Base-by-base conservation (phyloP, 176 grass and related monocot genomes). In the Oryza rufipogon region DNA sequence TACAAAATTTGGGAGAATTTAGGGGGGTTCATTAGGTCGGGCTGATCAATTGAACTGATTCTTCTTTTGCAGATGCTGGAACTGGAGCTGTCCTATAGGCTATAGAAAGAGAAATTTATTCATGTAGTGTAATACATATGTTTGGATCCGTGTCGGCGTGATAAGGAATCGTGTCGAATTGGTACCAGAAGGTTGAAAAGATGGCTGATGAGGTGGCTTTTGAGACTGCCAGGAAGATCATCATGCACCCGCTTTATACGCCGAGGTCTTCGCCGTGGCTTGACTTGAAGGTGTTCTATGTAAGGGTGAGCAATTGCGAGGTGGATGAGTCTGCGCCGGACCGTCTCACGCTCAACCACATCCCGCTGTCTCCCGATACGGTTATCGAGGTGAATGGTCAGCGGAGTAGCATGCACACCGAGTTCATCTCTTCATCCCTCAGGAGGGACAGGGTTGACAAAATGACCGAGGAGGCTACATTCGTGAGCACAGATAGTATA, bases 351-450 rank as follows among this genome's bases (percentile, higher is more conserved):
- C 87, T 98, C 46, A 95, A 92, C 49, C 96, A 95, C 74, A 87
- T 95, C 66, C 89, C 96, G 5, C 71, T 98, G 19, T 91, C 91
- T 16, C 91, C 91, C 3, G 96, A 94, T 46, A 98, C 96, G 0
- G 85, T 98, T 82, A 91, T 98, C 6, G 96, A 98, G 73, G 88
- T 96, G 61, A 98, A 98, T 70, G 91, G 96, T 1, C 90, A 87
- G 52, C 91, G 96, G 60, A 95, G 96, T 72, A 93, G 93, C 86
- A 92, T 92, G 76, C 89, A 94, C 52, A 93, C 91, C 0, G 96
- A 94, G 68, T 94, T 87, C 46, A 56, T 95, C 34, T 94, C 91
- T 10, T 95, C 92, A 12, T 91, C 87, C 22, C 91, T 98, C 75
- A 88, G 91, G 75, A 93, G 89, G 77, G 91, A 98, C 68, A 93